phyloP scores from a whole-genome alignment of 176 grass and related monocot species.

The Rhipidocladum racemiflorum region DNA sequence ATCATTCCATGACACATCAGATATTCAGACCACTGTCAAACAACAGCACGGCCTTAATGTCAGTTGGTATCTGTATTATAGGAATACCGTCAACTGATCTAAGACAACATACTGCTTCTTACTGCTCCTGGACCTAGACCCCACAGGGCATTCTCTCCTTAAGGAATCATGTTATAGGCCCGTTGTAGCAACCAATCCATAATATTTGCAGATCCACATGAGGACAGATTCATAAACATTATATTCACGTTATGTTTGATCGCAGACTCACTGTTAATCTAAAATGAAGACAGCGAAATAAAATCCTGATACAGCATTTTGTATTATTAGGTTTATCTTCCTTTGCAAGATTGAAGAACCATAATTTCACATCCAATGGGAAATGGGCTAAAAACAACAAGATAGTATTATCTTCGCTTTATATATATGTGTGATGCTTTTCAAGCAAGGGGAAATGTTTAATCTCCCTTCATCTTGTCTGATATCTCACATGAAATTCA shows the following conservation, averaged over 20 bases:
- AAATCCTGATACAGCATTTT: background rate
- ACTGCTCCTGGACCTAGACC: background rate
- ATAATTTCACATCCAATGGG: background rate
- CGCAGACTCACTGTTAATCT: background rate
- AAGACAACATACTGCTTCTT: background rate
- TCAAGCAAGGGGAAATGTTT: background rate
- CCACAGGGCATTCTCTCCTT: background rate
- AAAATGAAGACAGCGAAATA: background rate
- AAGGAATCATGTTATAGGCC: background rate
- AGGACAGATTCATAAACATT: background rate
- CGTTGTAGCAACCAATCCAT: background rate
- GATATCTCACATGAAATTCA: background rate
- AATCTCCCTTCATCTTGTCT: background rate
- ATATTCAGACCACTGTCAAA: background rate
- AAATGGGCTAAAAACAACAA: background rate
- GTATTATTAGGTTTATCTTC: background rate
- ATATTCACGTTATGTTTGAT: background rate
- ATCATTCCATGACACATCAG: background rate
- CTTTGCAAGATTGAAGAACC: background rate
- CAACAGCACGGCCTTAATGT: background rate
- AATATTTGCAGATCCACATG: background rate
- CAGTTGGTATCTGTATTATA: background rate
- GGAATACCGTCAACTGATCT: background rate
- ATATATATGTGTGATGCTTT: background rate
- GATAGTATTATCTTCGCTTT: background rate